Percentiles rank a stretch among this genome's conserved stretches.
Conservation (phyloP, 1,284 basidiomycete species). For the Sutorius eximius region DNA sequence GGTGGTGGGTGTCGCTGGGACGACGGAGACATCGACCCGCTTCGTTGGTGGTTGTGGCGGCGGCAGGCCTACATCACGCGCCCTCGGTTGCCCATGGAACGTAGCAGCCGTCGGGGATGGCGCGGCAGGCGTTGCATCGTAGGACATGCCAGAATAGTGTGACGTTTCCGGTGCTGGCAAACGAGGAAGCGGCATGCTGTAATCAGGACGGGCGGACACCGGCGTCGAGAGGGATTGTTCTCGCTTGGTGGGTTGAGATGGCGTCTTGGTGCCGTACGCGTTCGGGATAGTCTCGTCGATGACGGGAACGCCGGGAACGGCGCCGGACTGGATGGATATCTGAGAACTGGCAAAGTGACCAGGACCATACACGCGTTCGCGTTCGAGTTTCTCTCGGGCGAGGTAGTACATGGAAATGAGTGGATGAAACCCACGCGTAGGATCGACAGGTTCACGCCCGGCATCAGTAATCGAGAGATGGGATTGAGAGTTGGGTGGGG, state of each 20-base stretch:
- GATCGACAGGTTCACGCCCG: conserved; percentile 65
- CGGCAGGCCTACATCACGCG: conserved; percentile 48
- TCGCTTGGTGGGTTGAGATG: conserved; percentile 27
- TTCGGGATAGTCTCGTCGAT: conserved; percentile 28
- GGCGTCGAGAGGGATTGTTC: conserved; percentile 19
- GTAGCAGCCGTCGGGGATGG: conserved; percentile 51
- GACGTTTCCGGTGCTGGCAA: conserved; percentile 79
- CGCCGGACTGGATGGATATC: conserved; percentile 42
- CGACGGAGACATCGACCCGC: conserved; percentile 39
- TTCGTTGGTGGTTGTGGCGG: conserved; percentile 18
- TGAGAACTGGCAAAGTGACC: conserved; percentile 95
- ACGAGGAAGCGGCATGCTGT: conserved; percentile 78
- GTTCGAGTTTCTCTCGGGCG: conserved; percentile 91
- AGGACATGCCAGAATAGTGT: conserved; percentile 76
- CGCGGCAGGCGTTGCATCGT: conserved; percentile 54
- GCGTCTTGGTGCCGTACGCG: conserved; percentile 24
- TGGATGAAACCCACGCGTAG: conserved; percentile 92
- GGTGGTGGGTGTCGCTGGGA: conserved; percentile 36
- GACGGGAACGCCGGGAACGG: conserved; percentile 20
- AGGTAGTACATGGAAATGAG: conserved; percentile 96
- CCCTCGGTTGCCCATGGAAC: conserved; percentile 61
- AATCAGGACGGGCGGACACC: conserved; percentile 56
- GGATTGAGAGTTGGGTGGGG: conserved; percentile 56
- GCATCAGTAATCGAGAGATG: conserved; percentile 47
- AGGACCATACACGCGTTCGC: conserved; percentile 90